Base-by-base conservation (phyloP, 2,329 filamentous ascomycete genomes). In the Annulohypoxylon truncatum region DNA sequence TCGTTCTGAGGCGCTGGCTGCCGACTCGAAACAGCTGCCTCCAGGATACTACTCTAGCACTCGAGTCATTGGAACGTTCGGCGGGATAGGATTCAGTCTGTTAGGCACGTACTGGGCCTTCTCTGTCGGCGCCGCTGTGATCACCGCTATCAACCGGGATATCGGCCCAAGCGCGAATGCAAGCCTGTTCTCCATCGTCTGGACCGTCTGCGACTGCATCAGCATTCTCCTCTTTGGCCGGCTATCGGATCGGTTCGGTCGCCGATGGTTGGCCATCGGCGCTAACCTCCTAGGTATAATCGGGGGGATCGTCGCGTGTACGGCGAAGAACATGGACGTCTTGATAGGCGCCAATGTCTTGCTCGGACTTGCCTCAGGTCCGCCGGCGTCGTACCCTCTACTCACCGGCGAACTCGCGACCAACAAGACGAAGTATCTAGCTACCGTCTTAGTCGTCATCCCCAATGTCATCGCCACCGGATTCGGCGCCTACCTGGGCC, bases 271-370 rank as follows among this genome's bases (percentile, higher is more conserved):
- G 12, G 62, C 61, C 20, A 61, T 72, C 22, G 52, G 58, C 5
- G 50, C 69, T 8, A 67, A 68, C 57, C 20, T 64, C 57, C 55
- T 72, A 10, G 71, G 71, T 1, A 56, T 72, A 52, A 48, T 72
- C 38, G 67, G 71, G 28, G 67, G 61, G 40, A 70, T 72, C 35
- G 57, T 72, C 40, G 71, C 64, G 12, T 62, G 58, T 40, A 68
- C 65, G 3, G 55, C 69, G 13, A 60, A 58, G 53, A 62, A 50
- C 35, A 65, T 68, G 54, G 51, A 68, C 18, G 50, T 57, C 7
- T 51, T 72, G 20, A 69, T 72, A 33, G 69, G 62, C 4, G 71
- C 69, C 42, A 64, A 71, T 29, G 67, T 72, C 5, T 44, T 72
- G 8, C 55, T 70, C 9, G 71, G 71, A 24, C 48, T 72, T 3